Conservation (phyloP, 805 yeast genomes). For the Ogataea methylovora region DNA sequence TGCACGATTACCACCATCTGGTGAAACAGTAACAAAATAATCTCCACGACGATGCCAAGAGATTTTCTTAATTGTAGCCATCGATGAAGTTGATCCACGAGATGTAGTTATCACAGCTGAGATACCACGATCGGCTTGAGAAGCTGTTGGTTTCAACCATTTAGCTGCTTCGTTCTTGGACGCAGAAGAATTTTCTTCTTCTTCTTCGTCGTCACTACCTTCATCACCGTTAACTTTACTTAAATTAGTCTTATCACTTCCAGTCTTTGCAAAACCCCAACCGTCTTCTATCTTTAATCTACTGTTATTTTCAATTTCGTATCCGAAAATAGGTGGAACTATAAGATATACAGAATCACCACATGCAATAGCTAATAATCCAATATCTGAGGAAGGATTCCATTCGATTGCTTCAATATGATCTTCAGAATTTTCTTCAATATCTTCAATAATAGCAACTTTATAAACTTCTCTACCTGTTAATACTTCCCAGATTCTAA, state of each 20-base stretch:
- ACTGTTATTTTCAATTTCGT: conserved; percentile 76
- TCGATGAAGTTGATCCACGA: conserved; percentile 30
- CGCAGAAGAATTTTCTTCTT: conserved; percentile 2
- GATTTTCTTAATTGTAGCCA: conserved; percentile 63
- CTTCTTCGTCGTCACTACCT: conserved; percentile 26
- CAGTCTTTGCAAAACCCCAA: conserved; percentile 66
- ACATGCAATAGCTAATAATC: conserved; percentile 77
- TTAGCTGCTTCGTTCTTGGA: conserved; percentile 43
- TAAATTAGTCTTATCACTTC: conserved; percentile 18
- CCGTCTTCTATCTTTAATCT: conserved; percentile 78
- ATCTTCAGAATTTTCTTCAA: conserved; percentile 56
- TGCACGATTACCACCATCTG: conserved; percentile 71
- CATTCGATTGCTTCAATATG: conserved; percentile 77
- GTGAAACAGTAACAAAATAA: conserved; percentile 94
- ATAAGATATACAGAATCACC: conserved; percentile 74
- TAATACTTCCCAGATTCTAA: conserved; percentile 92
- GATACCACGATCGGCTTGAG: conserved; percentile 56
- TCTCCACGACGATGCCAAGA: conserved; percentile 98
- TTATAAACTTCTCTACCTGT: conserved; percentile 91
- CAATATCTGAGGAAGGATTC: conserved; percentile 74
- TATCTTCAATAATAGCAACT: conserved; percentile 36
- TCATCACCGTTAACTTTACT: conserved; percentile 32
- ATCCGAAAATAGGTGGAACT: conserved; percentile 89
- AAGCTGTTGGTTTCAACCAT: conserved; percentile 76
- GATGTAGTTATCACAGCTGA: conserved; percentile 59